These are phyloP conservation scores for Chlorella sp. DNA, from an alignment of 139 green algal genomes.

Conservation along the genomic window DNA sequence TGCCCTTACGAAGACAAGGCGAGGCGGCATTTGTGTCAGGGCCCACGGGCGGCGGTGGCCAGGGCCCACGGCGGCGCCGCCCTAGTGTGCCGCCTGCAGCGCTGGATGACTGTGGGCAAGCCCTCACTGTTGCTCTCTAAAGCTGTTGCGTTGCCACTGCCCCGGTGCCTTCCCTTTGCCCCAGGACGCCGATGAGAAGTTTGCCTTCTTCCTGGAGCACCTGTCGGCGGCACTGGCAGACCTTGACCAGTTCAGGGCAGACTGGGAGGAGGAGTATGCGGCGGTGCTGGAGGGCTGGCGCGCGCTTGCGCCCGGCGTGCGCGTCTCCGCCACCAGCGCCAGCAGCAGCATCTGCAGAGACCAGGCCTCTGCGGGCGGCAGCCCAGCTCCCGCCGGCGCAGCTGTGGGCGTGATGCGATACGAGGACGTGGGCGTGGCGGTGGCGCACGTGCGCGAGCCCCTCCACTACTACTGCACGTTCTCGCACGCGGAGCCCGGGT, in stretches of 20 bases:
- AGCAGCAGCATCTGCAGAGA: no score
- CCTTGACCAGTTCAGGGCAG: constrained; percentile 18
- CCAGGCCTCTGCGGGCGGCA: no score
- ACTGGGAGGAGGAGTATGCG: constrained; percentile 72
- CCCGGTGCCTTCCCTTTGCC: no score
- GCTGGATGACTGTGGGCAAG: no score
- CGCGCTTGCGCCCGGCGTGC: neutral
- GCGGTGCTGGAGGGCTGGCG: constrained; percentile 17
- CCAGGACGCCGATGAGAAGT: constrained; percentile 47
- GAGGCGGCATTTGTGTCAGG: no score
- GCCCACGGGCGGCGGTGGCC: no score
- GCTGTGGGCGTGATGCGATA: constrained; percentile 11
- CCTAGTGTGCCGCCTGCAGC: no score
- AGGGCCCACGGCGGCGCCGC: no score
- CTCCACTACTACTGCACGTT: constrained; percentile 73
- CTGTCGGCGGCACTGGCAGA: constrained; percentile 38
- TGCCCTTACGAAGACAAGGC: constrained; percentile 53
- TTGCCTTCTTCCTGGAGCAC: constrained; percentile 50
- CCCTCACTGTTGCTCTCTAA: no score
- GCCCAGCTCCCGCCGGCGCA: no score
- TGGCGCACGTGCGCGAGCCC: constrained; percentile 52
- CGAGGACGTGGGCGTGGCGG: constrained; percentile 42
- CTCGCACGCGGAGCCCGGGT: constrained; percentile 45
- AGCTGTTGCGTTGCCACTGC: no score
- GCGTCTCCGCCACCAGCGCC: no score